Conservation (phyloP, 2,329 filamentous ascomycete species). For the Leptographium flavum region DNA sequence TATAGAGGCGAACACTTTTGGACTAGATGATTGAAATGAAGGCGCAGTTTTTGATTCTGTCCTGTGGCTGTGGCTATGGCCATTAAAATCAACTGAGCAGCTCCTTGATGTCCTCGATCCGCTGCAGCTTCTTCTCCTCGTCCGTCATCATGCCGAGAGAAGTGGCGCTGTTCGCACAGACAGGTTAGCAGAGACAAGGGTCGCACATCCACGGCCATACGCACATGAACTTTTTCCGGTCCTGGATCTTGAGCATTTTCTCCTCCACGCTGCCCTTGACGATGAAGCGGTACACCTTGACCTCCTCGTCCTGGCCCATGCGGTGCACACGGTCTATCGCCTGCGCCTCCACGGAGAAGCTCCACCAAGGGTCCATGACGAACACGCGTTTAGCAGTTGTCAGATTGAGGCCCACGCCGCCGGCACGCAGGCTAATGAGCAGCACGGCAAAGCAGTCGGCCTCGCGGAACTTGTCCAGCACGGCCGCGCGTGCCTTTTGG, state of each 20-base stretch:
- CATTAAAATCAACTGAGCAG: conserved; percentile 61
- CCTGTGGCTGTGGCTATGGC: too few relatives aligned
- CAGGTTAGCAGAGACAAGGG: neutral
- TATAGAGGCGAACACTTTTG: too few relatives aligned
- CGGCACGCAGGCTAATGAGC: conserved; percentile 72
- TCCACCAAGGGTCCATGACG: conserved; percentile 99
- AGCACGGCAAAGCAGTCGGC: conserved; percentile 54
- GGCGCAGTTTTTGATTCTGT: too few relatives aligned
- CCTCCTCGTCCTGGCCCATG: conserved; percentile 83
- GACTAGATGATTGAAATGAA: too few relatives aligned
- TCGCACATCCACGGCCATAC: conserved; percentile 21
- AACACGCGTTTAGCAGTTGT: conserved; percentile 81
- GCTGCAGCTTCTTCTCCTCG: conserved; percentile 78
- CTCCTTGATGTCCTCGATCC: conserved; percentile 90
- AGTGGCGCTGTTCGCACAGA: conserved; percentile 50
- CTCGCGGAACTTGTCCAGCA: conserved; percentile 59
- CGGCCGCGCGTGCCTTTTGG: conserved; percentile 68
- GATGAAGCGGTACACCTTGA: conserved; percentile 77
- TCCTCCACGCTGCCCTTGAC: conserved; percentile 86
- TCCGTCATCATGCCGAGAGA: conserved; percentile 90
- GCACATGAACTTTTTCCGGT: conserved; percentile 91
- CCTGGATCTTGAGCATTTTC: conserved; percentile 85
- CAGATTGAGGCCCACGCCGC: conserved; percentile 86
- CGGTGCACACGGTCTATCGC: conserved; percentile 95
- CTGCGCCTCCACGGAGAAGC: conserved; percentile 89